Evolutionary conservation across 169 alveolate species (phyloP).

Genomic region (Eimeria praecox): DNA sequence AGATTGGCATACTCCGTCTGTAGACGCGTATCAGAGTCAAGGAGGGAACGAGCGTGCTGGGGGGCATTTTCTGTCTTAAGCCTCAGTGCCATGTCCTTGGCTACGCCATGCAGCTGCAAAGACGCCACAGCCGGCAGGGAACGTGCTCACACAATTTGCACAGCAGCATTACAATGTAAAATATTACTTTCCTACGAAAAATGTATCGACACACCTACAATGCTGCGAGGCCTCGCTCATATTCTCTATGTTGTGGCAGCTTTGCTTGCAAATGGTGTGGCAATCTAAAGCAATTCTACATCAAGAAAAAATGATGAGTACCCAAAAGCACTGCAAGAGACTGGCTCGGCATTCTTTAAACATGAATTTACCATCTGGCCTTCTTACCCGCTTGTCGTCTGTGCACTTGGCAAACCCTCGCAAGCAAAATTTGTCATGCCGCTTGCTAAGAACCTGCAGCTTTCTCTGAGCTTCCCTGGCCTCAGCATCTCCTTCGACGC

Average conservation of each 20-base stretch:
- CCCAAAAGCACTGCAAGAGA: background rate
- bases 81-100: conserved; percentile 61
- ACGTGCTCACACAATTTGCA: background rate
- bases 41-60: conserved; percentile 70
- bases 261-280: background rate
- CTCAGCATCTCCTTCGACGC: conserved; percentile 41
- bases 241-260: background rate
- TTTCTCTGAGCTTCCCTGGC: conserved; percentile 74
- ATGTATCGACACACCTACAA: background rate
- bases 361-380: background rate
- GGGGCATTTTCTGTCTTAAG: conserved; percentile 62
- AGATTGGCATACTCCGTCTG: conserved; percentile 30
- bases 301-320: background rate
- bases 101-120: conserved; percentile 65
- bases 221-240: background rate
- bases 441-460: conserved; percentile 43
- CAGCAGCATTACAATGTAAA: background rate
- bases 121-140: background rate
- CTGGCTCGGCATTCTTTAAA: background rate
- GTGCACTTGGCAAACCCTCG: conserved; percentile 71
- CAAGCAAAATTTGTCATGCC: conserved; percentile 74
- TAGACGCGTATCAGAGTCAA: conserved; percentile 55
- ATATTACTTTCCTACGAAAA: background rate
- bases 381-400: conserved; percentile 74
- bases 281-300: background rate